These are phyloP conservation scores for Dionaea muscipula DNA, from an alignment of 179 eudicot genomes.

Conservation along the genomic window DNA sequence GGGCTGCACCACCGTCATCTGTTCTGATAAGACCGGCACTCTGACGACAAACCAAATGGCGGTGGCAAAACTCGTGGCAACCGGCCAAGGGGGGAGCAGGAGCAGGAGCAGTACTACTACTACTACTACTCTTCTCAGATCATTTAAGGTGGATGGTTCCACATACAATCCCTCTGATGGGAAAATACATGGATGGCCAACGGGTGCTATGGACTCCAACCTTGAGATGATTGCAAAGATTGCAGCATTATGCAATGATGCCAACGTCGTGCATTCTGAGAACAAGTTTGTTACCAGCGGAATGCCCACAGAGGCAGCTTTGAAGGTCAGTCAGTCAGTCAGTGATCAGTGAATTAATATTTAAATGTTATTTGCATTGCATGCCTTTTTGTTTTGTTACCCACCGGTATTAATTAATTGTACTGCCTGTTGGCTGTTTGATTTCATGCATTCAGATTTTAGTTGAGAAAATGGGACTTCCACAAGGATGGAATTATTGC, in stretches of 20 bases:
- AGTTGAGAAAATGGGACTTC: constrained; percentile 15
- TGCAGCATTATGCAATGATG: constrained; percentile 14
- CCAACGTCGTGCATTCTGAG: constrained; percentile 9
- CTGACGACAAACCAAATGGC: constrained; percentile 16
- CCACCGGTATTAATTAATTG: too few species aligned
- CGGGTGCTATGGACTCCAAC: constrained; percentile 9
- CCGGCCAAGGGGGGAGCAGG: too few species aligned
- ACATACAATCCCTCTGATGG: constrained; percentile 12
- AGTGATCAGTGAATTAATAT: too few species aligned
- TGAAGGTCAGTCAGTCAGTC: constrained; percentile 14
- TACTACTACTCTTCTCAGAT: too few species aligned
- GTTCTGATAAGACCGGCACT: constrained; percentile 15
- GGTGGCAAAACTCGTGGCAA: constrained; percentile 11
- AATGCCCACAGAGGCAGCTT: constrained; percentile 15
- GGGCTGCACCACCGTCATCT: constrained; percentile 14
- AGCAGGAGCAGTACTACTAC: background rate
- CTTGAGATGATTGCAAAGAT: constrained; percentile 12
- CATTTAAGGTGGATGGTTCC: constrained; percentile 11
- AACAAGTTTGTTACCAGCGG: constrained; percentile 13
- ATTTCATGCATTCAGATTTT: constrained; percentile 4
- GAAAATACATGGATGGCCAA: constrained; percentile 10
- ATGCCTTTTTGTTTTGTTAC: too few species aligned
- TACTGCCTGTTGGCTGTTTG: background rate
- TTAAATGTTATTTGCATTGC: too few species aligned
- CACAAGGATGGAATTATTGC: background rate